phyloP scores from a whole-genome alignment of 371 early-diverging fungal genomes.

The Mortierella sp. region DNA sequence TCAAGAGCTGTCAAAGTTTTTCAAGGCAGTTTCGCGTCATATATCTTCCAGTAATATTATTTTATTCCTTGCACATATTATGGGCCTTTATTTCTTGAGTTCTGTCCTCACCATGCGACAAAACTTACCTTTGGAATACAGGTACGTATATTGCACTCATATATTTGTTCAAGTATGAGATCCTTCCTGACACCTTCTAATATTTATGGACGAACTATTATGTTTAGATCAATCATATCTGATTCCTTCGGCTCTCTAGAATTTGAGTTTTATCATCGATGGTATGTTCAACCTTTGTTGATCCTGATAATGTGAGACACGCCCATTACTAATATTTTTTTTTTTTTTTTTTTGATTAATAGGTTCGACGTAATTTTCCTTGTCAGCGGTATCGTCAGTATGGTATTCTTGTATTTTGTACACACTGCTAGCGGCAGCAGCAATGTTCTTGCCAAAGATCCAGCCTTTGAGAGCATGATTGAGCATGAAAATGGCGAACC shows the following conservation, averaged over 20 bases:
- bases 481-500: constrained; percentile 21
- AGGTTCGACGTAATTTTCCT: constrained; percentile 91
- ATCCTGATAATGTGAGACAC: neutral
- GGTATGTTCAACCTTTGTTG: constrained; percentile 60
- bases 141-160: constrained; percentile 50
- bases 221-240: constrained; percentile 78
- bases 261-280: constrained; percentile 90
- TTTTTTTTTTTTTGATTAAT: neutral
- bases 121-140: constrained; percentile 86
- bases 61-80: constrained; percentile 85
- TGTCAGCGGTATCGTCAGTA: constrained; percentile 77
- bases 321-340: neutral
- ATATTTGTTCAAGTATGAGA: neutral
- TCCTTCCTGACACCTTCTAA: neutral
- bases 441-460: constrained; percentile 54
- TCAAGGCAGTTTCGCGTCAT: constrained; percentile 72
- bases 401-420: constrained; percentile 75
- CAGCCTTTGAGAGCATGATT: constrained; percentile 44
- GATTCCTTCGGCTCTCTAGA: constrained; percentile 81
- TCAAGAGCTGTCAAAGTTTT: constrained; percentile 83
- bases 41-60: constrained; percentile 79
- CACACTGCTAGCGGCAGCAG: constrained; percentile 72
- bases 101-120: constrained; percentile 92
- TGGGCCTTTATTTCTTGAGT: constrained; percentile 94
- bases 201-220: neutral